Evolutionary conservation across 2,329 filamentous ascomycete genomes (phyloP).

Genomic region (Hypoxylon sp.): DNA sequence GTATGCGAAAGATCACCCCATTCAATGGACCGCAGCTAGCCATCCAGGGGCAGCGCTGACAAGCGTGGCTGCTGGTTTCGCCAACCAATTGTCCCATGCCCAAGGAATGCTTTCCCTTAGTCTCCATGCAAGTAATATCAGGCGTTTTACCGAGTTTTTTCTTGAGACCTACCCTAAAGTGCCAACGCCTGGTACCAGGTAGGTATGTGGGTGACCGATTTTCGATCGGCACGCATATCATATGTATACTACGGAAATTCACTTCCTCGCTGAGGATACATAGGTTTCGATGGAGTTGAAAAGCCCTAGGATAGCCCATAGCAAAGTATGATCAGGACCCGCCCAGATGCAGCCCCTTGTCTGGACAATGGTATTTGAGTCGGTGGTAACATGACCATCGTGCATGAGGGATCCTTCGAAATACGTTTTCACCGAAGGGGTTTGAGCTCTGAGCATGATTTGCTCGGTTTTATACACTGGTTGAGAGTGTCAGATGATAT

Average conservation of each 20-base stretch:
- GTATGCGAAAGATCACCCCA: slow-evolving; percentile 7
- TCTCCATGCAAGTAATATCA: not conserved
- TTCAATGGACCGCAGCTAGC: not conserved
- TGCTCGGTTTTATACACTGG: not conserved
- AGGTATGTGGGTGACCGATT: not conserved
- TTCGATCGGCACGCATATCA: slow-evolving; percentile 8
- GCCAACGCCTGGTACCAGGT: not conserved
- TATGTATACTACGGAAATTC: slow-evolving; percentile 7
- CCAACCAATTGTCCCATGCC: slow-evolving; percentile 13
- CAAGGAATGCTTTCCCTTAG: not conserved
- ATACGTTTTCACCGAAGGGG: slow-evolving; percentile 1
- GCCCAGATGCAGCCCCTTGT: slow-evolving; percentile 2
- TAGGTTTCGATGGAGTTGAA: not conserved
- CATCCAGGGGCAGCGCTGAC: not conserved
- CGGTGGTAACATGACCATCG: slow-evolving; percentile 10
- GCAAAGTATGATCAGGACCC: slow-evolving; percentile 3
- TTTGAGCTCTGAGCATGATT: not conserved
- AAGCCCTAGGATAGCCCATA: too few relatives aligned
- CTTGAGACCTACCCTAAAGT: not conserved
- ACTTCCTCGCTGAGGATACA: slow-evolving; percentile 9
- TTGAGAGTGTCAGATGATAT: slow-evolving; percentile 6
- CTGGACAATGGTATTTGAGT: slow-evolving; percentile 2
- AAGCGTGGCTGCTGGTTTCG: slow-evolving; percentile 6
- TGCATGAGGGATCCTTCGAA: slow-evolving; percentile 13
- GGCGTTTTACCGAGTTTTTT: not conserved